Percentiles rank a stretch among this genome's conserved stretches.
Evolutionary conservation across 352 stramenopile genomes (phyloP).

Genomic region (Pythium rishiriense): DNA sequence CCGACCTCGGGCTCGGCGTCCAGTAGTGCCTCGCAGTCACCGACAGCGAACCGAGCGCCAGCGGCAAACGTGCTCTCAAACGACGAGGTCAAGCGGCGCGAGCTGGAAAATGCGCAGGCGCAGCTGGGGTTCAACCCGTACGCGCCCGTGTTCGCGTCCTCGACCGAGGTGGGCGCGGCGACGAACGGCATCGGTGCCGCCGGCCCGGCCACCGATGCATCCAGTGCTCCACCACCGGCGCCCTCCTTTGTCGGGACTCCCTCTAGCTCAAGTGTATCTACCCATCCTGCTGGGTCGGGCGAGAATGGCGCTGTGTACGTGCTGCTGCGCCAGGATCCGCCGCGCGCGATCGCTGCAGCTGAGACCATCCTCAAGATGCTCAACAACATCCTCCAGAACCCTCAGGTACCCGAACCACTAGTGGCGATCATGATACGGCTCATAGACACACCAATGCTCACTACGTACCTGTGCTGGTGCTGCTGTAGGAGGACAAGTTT

Average conservation of each 20-base stretch:
- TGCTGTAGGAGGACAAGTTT: constrained; percentile 65
- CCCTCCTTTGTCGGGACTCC: background rate
- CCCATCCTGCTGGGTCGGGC: background rate
- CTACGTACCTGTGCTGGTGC: too few species aligned
- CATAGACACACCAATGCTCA: too few species aligned
- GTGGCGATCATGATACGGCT: too few species aligned
- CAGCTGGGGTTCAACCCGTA: constrained; percentile 80
- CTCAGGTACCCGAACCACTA: too few species aligned
- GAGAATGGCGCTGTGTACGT: constrained; percentile 58
- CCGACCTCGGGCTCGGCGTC: constrained; percentile 5
- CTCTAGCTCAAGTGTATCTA: constrained; percentile 15
- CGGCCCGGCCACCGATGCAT: background rate
- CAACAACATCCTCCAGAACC: constrained; percentile 61
- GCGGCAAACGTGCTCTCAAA: constrained; percentile 43
- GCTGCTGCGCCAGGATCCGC: constrained; percentile 54
- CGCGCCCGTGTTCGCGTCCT: constrained; percentile 64
- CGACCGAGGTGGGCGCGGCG: constrained; percentile 46
- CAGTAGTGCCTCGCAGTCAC: constrained; percentile 9
- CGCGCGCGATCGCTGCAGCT: constrained; percentile 46
- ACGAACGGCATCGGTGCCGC: constrained; percentile 54
- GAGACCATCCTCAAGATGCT: constrained; percentile 78
- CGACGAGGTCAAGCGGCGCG: constrained; percentile 64
- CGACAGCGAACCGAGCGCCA: constrained; percentile 7
- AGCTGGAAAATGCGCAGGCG: constrained; percentile 51
- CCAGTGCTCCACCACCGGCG: constrained; percentile 1